phyloP scores from a whole-genome alignment of 768 basidiomycete genomes.

The Suillus cothurnatus region DNA sequence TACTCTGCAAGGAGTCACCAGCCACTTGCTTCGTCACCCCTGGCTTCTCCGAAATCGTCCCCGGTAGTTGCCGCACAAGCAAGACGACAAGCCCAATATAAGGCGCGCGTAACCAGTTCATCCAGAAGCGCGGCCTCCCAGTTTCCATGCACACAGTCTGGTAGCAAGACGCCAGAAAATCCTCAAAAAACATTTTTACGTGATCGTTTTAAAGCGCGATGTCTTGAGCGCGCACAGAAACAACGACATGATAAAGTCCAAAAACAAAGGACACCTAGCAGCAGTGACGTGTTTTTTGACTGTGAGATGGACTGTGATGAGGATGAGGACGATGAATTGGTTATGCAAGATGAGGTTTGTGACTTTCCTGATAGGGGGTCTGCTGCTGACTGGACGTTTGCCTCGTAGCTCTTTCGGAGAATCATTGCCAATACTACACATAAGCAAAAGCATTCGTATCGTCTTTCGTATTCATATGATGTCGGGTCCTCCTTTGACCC shows the following conservation, averaged over 20 bases:
- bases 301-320: conserved; percentile 51
- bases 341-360: conserved; percentile 66
- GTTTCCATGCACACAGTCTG: conserved; percentile 16
- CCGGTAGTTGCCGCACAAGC: conserved; percentile 46
- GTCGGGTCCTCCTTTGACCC: conserved; percentile 81
- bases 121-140: conserved; percentile 22
- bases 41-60: conserved; percentile 51
- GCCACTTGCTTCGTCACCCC: conserved; percentile 53
- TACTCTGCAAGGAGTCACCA: conserved; percentile 31
- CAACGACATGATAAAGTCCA: conserved; percentile 40
- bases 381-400: conserved; percentile 7
- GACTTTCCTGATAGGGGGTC: conserved; percentile 10
- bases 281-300: conserved; percentile 53
- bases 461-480: conserved; percentile 63
- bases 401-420: conserved; percentile 61
- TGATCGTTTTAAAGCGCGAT: conserved; percentile 61
- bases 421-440: conserved; percentile 59
- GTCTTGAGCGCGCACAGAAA: conserved; percentile 60
- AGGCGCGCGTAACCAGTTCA: conserved; percentile 38
- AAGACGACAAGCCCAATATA: conserved; percentile 61
- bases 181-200: conserved; percentile 57
- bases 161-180: conserved; percentile 36
- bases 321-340: conserved; percentile 58
- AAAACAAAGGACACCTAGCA: conserved; percentile 43
- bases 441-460: conserved; percentile 54